A percentile compares a stretch with the other conserved stretches of the same genome.
These are phyloP conservation scores for Rutstroemia sp. DNA, from an alignment of 2,329 filamentous ascomycete species.

Conservation along the genomic window DNA sequence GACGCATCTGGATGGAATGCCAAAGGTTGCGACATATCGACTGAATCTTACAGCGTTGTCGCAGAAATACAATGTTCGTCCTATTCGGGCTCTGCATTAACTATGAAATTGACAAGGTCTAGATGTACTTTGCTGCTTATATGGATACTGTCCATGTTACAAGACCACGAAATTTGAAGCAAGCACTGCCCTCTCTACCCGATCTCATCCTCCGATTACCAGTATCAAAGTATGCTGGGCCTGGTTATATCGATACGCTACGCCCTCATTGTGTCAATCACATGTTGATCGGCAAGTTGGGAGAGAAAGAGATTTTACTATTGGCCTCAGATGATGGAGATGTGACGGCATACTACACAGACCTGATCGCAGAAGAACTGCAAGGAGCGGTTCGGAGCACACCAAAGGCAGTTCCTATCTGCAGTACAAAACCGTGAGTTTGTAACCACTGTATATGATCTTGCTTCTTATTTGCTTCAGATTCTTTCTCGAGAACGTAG, in stretches of 20 bases:
- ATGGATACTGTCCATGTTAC: constrained; percentile 51
- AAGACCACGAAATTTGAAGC: constrained; percentile 39
- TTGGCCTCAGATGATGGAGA: constrained; percentile 69
- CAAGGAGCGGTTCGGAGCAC: not conserved
- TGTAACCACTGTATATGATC: not conserved
- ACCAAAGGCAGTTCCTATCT: constrained; percentile 2
- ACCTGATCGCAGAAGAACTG: constrained; percentile 9
- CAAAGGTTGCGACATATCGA: not conserved
- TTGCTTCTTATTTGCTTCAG: constrained; percentile 11
- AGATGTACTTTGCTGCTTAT: constrained; percentile 57
- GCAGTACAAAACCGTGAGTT: constrained; percentile 16
- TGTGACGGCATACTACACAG: constrained; percentile 60
- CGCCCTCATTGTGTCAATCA: constrained; percentile 61
- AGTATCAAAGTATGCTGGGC: constrained; percentile 34
- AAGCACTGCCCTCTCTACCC: constrained; percentile 41
- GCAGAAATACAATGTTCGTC: constrained; percentile 5
- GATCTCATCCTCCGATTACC: constrained; percentile 43
- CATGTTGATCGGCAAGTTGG: constrained; percentile 61
- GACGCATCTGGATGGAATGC: not conserved
- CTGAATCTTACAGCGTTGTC: constrained; percentile 5
- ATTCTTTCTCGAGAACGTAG: constrained; percentile 73
- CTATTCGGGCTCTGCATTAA: not conserved
- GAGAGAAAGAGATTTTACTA: constrained; percentile 61
- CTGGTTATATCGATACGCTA: constrained; percentile 45
- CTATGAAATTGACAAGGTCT: not conserved